Evolutionary conservation across 2,329 filamentous ascomycete genomes (phyloP).

Genomic region (Xylariaceae sp.): DNA sequence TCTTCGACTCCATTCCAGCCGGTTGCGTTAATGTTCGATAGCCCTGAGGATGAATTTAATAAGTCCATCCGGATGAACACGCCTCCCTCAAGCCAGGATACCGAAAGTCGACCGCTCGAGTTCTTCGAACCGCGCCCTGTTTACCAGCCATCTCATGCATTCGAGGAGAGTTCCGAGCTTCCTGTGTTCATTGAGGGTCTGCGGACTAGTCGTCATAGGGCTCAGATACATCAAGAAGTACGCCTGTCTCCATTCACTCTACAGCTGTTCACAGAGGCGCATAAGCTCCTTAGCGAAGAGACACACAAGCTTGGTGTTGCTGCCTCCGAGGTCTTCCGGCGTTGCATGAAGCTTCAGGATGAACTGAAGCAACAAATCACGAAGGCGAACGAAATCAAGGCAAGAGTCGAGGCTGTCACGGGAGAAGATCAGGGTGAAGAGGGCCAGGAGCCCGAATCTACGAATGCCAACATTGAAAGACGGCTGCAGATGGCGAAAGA

Average conservation of each 20-base stretch:
- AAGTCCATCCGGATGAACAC: slow-evolving; percentile 40
- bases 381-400: slow-evolving; percentile 60
- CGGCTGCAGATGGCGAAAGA: slow-evolving; percentile 45
- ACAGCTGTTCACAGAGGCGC: slow-evolving; percentile 65
- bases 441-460: slow-evolving; percentile 46
- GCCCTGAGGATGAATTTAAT: slow-evolving; percentile 47
- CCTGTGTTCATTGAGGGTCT: slow-evolving; percentile 51
- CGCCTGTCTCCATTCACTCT: slow-evolving; percentile 66
- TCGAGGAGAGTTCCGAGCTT: slow-evolving; percentile 53
- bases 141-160: slow-evolving; percentile 57
- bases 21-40: slow-evolving; percentile 54
- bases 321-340: slow-evolving; percentile 66
- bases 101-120: slow-evolving; percentile 43
- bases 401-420: slow-evolving; percentile 61
- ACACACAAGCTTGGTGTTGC: slow-evolving; percentile 63
- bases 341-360: slow-evolving; percentile 61
- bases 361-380: slow-evolving; percentile 64
- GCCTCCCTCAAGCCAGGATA: slow-evolving; percentile 39
- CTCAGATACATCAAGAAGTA: slow-evolving; percentile 61
- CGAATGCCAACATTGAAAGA: slow-evolving; percentile 53
- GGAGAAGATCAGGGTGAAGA: slow-evolving; percentile 51
- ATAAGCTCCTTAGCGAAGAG: slow-evolving; percentile 65
- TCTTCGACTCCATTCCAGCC: slow-evolving; percentile 55
- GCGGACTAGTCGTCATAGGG: slow-evolving; percentile 55
- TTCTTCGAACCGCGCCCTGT: slow-evolving; percentile 60